phyloP scores from a whole-genome alignment of 169 alveolate genomes.

The Blepharisma undulans region DNA sequence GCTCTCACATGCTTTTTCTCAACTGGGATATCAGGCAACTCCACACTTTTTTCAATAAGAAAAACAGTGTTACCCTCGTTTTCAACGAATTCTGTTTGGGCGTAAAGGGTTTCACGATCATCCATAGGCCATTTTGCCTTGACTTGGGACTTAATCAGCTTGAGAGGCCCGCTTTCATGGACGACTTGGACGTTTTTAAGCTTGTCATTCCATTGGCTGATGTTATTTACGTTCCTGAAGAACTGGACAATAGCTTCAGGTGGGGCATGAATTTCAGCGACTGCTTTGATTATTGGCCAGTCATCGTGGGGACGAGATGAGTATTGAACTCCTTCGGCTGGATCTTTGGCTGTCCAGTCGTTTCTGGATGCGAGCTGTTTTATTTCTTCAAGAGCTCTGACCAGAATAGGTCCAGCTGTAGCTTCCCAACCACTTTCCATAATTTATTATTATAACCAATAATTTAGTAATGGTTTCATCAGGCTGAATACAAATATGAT shows the following conservation, averaged over 20 bases:
- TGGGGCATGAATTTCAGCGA: background rate
- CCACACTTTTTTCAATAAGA: background rate
- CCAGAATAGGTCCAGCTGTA: background rate
- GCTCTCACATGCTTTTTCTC: background rate
- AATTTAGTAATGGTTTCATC: background rate
- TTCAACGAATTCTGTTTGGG: background rate
- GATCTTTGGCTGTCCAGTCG: background rate
- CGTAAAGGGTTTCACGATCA: background rate
- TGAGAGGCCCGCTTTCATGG: background rate
- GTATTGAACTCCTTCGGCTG: background rate
- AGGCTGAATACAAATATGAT: background rate
- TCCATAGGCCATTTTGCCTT: background rate
- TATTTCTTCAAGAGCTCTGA: background rate
- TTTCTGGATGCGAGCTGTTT: background rate
- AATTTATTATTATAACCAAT: background rate
- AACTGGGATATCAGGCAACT: background rate
- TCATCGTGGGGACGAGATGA: background rate
- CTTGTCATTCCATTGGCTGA: background rate
- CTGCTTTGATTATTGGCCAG: background rate
- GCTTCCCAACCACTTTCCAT: background rate
- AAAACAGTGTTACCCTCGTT: background rate
- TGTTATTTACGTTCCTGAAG: background rate
- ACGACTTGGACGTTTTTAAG: background rate
- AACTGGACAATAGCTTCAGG: background rate
- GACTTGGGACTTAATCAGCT: background rate